Percentiles rank a stretch among this genome's conserved stretches.
Conservation (phyloP, 129 eudicot species). For the Pseudognaphalium luteoalbum region DNA sequence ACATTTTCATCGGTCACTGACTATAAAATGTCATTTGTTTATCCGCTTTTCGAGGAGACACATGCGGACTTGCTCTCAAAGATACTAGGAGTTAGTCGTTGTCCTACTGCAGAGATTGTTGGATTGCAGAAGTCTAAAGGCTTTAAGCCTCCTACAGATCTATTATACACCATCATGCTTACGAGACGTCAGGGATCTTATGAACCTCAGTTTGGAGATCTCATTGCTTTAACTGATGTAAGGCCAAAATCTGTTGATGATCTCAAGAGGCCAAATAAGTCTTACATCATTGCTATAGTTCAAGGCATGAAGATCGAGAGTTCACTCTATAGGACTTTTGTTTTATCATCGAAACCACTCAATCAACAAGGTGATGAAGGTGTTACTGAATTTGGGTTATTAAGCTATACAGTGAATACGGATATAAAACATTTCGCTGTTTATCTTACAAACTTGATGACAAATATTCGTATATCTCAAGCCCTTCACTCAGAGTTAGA, state of each 20-base stretch:
- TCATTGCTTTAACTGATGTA: slow-evolving; percentile 45
- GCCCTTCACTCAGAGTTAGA: slow-evolving; percentile 45
- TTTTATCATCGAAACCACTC: slow-evolving; percentile 30
- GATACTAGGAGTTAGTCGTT: slow-evolving; percentile 27
- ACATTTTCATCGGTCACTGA: slow-evolving; percentile 41
- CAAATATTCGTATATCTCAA: slow-evolving; percentile 57
- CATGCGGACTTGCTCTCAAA: slow-evolving; percentile 54
- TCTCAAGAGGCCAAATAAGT: slow-evolving; percentile 36
- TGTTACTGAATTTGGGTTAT: not conserved
- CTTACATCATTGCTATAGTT: slow-evolving; percentile 40
- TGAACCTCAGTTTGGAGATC: slow-evolving; percentile 51
- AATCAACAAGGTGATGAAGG: not conserved
- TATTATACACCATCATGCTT: slow-evolving; percentile 26
- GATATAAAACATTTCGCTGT: slow-evolving; percentile 34
- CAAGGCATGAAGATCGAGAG: not conserved
- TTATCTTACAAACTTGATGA: slow-evolving; percentile 52
- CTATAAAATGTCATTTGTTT: slow-evolving; percentile 41
- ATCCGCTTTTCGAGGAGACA: slow-evolving; percentile 64
- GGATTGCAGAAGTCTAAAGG: slow-evolving; percentile 4
- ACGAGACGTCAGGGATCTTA: slow-evolving; percentile 23
- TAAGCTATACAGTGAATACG: not conserved
- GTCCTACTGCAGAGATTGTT: slow-evolving; percentile 31
- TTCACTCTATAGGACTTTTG: not conserved
- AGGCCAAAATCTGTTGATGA: slow-evolving; percentile 51
- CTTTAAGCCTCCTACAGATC: slow-evolving; percentile 23